Evolutionary conservation across 768 basidiomycete genomes (phyloP), one percentile per base, ranked within the genome.

Genomic region (Guyanaporus albipodus): DNA sequence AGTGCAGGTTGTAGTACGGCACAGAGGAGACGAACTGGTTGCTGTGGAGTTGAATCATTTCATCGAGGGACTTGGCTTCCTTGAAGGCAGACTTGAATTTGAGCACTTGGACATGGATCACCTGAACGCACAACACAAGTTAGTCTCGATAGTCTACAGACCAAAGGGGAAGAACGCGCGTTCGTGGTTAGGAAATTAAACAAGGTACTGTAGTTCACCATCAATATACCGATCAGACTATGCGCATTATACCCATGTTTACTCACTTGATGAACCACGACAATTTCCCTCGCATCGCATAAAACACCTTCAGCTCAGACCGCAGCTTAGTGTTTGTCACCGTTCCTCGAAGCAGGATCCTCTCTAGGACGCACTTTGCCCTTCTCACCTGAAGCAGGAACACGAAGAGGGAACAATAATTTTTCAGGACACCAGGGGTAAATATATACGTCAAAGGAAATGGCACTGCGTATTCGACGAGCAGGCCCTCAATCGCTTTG

Each of bases 231-330:
- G n/a, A n/a, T n/a, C n/a, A n/a, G n/a, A n/a, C 12, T 17, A 9
- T 12, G 0, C 11, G 28, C 11, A 29, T 14, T 3, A 14, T 10
- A 4, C 4, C 14, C 6, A 29, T 29, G 10, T 15, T 8, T n/a
- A 74, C 85, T 56, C 58, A 90, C 89, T 87, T 89, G 61, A 87
- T 76, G 55, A 91, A 87, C 90, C 90, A 92, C 47, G 85, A 84
- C 48, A 92, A 56, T 45, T 83, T 81, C 53, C 82, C 80, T 51
- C 88, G 69, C 73, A 89, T 77, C 0, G 84, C 85, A 60, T 87
- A 88, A 55, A 91, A 82, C 12, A 73, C 73, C 66, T 87, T 90
- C 57, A 85, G 46, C 42, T 82, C 80, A 18, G 67, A 69, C 28
- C 64, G 69, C 39, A 67, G 38, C 26, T 68, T 60, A 15, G 54